phyloP scores from a whole-genome alignment of 257 asterid species.

The Coffea eugenioides region DNA sequence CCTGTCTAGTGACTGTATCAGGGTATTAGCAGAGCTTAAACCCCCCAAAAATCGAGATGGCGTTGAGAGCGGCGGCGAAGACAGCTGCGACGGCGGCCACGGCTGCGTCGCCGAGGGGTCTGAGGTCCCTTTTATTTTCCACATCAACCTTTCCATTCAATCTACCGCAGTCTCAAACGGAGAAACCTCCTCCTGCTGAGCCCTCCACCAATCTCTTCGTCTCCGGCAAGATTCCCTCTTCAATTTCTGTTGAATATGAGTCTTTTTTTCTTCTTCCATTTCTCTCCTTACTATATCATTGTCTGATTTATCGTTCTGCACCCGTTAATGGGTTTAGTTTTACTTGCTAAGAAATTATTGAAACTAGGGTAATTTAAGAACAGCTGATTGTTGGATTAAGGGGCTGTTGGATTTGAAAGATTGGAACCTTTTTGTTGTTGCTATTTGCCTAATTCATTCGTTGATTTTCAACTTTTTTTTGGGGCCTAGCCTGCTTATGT shows the following conservation, averaged over 20 bases:
- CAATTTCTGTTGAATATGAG: background rate
- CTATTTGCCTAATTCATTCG: background rate
- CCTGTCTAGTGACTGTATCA: slow-evolving; percentile 2
- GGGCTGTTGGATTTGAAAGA: background rate
- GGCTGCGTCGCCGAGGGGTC: slow-evolving; percentile 31
- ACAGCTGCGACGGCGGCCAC: slow-evolving; percentile 14
- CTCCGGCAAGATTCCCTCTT: slow-evolving; percentile 41
- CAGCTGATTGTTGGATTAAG: background rate
- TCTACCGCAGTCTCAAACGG: slow-evolving; percentile 44
- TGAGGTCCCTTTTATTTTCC: slow-evolving; percentile 40
- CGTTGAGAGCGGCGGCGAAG: slow-evolving; percentile 51
- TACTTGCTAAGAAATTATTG: background rate
- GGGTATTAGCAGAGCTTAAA: background rate
- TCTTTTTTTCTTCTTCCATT: background rate
- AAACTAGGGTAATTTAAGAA: no score
- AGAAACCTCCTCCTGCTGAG: slow-evolving; percentile 59
- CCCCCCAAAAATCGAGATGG: slow-evolving; percentile 30
- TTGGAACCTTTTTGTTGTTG: background rate
- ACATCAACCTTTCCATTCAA: slow-evolving; percentile 43
- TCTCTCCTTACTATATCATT: background rate
- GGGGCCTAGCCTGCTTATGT: no score
- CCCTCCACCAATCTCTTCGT: slow-evolving; percentile 84
- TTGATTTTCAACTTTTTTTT: no score
- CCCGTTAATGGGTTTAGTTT: background rate
- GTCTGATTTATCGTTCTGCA: background rate